phyloP scores from a whole-genome alignment of 495 filamentous ascomycete species.

The Alectoria sarmentosa region DNA sequence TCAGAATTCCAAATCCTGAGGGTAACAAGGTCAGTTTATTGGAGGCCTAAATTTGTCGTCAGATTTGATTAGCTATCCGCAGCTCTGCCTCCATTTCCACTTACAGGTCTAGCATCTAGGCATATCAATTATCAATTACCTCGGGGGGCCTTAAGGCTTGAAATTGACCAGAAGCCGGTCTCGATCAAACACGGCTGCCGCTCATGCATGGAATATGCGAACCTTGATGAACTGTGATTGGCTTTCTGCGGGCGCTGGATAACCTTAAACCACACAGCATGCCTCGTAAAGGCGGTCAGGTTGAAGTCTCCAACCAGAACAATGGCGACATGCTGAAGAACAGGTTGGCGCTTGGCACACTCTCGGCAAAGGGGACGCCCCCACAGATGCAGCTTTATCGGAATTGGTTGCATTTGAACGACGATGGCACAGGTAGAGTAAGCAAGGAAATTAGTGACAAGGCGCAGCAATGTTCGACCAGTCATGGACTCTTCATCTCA shows the following conservation, averaged over 20 bases:
- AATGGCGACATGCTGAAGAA: background rate
- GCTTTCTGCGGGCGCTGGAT: background rate
- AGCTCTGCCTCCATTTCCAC: background rate
- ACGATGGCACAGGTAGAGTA: background rate
- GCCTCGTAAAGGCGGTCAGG: slow-evolving; percentile 11
- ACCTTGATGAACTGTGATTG: background rate
- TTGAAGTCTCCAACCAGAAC: slow-evolving; percentile 3
- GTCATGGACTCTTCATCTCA: background rate
- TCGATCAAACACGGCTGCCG: slow-evolving; percentile 3
- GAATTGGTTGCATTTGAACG: background rate
- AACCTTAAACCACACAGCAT: slow-evolving; percentile 4
- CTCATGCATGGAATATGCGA: slow-evolving; percentile 3
- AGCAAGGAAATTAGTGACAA: background rate
- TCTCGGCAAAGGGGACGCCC: background rate
- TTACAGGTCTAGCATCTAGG: background rate
- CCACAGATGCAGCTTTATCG: background rate
- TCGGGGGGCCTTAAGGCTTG: background rate
- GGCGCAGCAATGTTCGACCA: background rate
- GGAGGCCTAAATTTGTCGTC: no score
- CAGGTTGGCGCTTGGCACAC: background rate
- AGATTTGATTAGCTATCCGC: background rate
- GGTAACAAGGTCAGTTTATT: no score
- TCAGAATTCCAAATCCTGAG: background rate
- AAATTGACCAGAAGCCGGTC: background rate
- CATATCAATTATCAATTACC: background rate